Base-by-base conservation (phyloP, 2,329 filamentous ascomycete genomes). In the Ceratocystis destructans region DNA sequence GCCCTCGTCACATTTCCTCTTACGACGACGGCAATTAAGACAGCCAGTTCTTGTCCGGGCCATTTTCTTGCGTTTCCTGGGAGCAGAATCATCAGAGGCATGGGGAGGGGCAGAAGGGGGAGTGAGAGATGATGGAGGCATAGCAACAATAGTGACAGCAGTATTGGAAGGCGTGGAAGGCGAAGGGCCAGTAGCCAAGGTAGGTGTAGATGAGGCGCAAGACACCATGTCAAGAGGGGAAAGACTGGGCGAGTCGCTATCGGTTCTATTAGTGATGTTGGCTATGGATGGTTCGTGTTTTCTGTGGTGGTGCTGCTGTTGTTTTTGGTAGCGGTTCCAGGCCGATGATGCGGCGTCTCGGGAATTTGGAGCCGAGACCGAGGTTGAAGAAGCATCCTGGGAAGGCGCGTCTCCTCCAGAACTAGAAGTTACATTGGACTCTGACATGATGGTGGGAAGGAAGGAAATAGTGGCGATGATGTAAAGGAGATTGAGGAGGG, bases 11-110 rank as follows among this genome's bases (percentile, higher is more conserved):
- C 75, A 76, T 67, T 75, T 76, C 53, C 75, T 72, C 71, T 76
- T 76, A 70, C 74, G 75, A 45, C 74, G 73, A 6, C 75, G 74
- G 33, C 75, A 76, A 67, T 76, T 76, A 65, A 76, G 73, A 48
- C 75, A 76, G 0, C 75, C 74, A 3, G 73, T 75, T 28, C 74
- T 70, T 15, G 74, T 76, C 17, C 74, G 71, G 55, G 72, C 74
- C 12, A 73, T 71, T 69, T 74, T 75, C 64, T 69, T 67, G 46
- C 65, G 67, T 46, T 68, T 68, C 8, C 64, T 44, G 4, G 67
- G 67, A 15, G 64, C 61, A 33, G 67, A 66, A 25, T 68, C 64
- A n/a, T 57, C 50, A 22, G 41, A 50, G n/a, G 55, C 41, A 22
- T 63, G 17, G 6, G 61, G 15, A 28, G 65, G 41, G 25, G 46